phyloP scores from a whole-genome alignment of 805 yeast species.

The Myxozyma vanderwaltii region DNA sequence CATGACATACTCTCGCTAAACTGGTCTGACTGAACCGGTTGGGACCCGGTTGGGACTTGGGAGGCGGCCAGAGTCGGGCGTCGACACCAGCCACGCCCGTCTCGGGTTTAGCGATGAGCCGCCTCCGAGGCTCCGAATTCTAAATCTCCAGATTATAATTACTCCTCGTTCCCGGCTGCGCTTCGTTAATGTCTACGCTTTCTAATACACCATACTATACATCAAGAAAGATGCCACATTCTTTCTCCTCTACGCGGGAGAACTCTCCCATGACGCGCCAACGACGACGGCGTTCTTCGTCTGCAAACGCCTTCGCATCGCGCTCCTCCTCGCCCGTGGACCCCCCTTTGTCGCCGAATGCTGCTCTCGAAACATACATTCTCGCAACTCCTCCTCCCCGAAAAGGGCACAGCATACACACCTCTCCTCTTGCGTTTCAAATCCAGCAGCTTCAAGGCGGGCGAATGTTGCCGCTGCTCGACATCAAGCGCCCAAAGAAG shows the following conservation, averaged over 20 bases:
- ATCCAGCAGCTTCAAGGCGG: slow-evolving; percentile 13
- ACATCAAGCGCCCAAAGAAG: slow-evolving; percentile 6
- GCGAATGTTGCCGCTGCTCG: slow-evolving; percentile 11
- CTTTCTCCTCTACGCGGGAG: neutral
- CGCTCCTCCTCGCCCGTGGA: no score
- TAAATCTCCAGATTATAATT: no score
- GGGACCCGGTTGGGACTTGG: slow-evolving; percentile 2
- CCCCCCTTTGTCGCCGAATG: neutral
- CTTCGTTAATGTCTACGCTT: no score
- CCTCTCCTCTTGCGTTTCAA: slow-evolving; percentile 15
- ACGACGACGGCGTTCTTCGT: neutral
- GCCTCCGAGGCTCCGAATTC: no score
- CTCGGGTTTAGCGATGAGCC: neutral
- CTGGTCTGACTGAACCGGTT: no score
- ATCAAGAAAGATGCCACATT: no score
- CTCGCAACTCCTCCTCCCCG: slow-evolving; percentile 27
- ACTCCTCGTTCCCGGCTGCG: no score
- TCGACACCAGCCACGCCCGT: no score
- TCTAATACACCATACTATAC: no score
- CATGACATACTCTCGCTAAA: no score
- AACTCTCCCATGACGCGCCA: neutral
- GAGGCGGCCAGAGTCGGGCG: neutral
- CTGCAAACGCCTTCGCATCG: neutral
- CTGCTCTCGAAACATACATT: slow-evolving; percentile 5
- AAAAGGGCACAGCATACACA: neutral